Evolutionary conservation across 208 protist genomes (phyloP), one percentile per base, ranked within the genome.

Genomic region (Herpetomonas tarakana): DNA sequence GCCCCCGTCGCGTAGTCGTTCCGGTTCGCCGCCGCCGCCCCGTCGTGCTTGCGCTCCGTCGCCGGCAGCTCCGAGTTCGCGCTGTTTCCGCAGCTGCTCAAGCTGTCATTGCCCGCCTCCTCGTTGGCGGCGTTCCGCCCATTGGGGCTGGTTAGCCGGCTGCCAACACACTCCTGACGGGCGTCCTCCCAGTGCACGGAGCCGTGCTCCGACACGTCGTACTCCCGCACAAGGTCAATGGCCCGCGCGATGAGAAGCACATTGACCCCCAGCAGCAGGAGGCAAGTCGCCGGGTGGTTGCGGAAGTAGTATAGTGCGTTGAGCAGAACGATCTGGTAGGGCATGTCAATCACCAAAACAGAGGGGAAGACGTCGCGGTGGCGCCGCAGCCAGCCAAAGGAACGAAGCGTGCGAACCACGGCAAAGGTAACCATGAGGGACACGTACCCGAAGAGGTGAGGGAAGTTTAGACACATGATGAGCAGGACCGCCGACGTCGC

Each of bases 191-290:
- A 92, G 62, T 82, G 72, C 26, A 95, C 85, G 0, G 73, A 87
- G 46, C 83, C 85, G 22, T 73, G 47, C 63, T 75, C 50, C 35
- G 78, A 80, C 25, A 89, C 74, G 54, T 91, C 83, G 64, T 84
- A 92, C 60, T 90, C 81, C 12, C 88, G 71, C 18, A 87, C 72
- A 2, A 92, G 65, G 66, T 92, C 81, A 28, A 92, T 86, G 18
- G 68, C 62, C 6, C 83, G 78, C 21, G 72, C 72, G 39, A 74
- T 44, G 4, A 92, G 71, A 58, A 92, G 69, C 65, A 80, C 58
- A 49, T 72, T 76, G n/a, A 74, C 68, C 12, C 58, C 62, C 28
- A 84, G 24, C 49, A 92, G 58, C 35, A 95, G 60, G 45, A 76
- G n/a, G 27, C 75, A 60, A 16, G 74, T 73, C 35, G 65, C 29